Conservation (phyloP, 306 rosid species). For the Begonia masoniana region DNA sequence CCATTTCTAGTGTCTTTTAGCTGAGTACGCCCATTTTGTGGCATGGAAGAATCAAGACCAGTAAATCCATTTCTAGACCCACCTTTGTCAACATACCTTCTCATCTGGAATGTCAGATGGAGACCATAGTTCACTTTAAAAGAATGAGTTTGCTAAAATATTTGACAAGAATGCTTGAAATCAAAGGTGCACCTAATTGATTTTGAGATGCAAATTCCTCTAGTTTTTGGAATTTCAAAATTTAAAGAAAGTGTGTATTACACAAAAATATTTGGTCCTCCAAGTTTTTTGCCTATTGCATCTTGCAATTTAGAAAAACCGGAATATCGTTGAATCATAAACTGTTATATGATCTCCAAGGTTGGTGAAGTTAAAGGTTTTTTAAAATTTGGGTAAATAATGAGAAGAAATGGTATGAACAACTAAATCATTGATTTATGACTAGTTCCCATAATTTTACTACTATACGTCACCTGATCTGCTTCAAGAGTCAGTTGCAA, state of each 20-base stretch:
- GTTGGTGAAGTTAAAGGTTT: no score
- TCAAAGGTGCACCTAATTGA: neutral
- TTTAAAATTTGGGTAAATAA: neutral
- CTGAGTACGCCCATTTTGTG: conserved; percentile 47
- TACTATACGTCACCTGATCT: conserved; percentile 42
- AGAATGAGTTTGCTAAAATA: neutral
- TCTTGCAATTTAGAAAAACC: no score
- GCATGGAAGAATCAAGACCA: conserved; percentile 41
- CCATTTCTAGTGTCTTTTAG: conserved; percentile 47
- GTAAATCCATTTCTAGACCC: conserved; percentile 41
- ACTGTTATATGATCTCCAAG: no score
- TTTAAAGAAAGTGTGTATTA: neutral
- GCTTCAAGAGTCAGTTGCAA: conserved; percentile 74
- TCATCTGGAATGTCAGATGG: conserved; percentile 42
- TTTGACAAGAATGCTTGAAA: neutral
- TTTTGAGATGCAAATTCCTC: neutral
- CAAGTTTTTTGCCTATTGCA: neutral
- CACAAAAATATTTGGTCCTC: neutral
- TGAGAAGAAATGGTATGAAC: neutral
- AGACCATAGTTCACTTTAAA: conserved; percentile 5
- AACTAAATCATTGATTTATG: conserved; percentile 1
- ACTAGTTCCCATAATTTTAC: neutral
- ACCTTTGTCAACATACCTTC: conserved; percentile 55
- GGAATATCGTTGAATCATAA: no score
- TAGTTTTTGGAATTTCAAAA: neutral